phyloP scores from a whole-genome alignment of 345 rosid species.

The Sisymbrium irio region DNA sequence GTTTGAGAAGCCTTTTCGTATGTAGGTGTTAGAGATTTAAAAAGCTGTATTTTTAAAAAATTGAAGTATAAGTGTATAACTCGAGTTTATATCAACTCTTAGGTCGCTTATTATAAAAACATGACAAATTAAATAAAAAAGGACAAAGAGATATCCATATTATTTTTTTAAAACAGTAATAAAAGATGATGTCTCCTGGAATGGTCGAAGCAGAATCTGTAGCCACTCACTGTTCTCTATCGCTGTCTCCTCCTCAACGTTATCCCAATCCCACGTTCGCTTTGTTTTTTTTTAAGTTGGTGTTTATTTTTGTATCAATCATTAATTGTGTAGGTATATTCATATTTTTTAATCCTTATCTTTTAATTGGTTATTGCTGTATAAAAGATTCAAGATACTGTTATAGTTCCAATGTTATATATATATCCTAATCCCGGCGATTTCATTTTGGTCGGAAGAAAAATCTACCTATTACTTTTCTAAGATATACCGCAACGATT shows the following conservation, averaged over 20 bases:
- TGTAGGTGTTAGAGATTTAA: not conserved
- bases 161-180: not conserved
- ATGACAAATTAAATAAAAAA: not conserved
- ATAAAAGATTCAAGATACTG: not conserved
- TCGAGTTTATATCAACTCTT: not conserved
- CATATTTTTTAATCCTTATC: not conserved
- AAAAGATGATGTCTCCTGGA: constrained; percentile 36
- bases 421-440: too few relatives aligned
- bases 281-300: not conserved
- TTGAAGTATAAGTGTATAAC: not conserved
- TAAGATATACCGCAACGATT: constrained; percentile 4
- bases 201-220: constrained; percentile 30
- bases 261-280: constrained; percentile 30
- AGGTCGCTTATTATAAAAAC: not conserved
- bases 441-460: not conserved
- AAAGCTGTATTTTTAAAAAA: not conserved
- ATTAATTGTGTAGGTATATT: not conserved
- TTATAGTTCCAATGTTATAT: not conserved
- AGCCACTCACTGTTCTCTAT: constrained; percentile 34
- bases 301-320: not conserved
- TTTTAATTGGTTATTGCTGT: not conserved
- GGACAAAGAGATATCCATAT: constrained; percentile 1
- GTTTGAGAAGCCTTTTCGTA: not conserved
- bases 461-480: not conserved
- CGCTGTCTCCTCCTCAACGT: constrained; percentile 30